Evolutionary conservation across 352 stramenopile genomes (phyloP).

Genomic region (Globisporangium takayamanum): DNA sequence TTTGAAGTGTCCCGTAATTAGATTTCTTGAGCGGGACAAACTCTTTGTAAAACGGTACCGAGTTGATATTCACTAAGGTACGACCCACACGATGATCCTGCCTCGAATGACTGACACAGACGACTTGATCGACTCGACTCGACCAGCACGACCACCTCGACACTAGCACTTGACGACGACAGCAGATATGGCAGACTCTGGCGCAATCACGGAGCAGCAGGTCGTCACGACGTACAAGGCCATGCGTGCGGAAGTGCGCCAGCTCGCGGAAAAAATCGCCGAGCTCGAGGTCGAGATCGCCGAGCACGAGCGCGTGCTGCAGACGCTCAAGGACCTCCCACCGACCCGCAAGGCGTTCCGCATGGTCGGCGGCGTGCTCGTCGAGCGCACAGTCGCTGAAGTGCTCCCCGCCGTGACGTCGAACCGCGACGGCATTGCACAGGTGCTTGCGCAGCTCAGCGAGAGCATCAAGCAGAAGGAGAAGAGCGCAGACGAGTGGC

Average conservation of each 20-base stretch:
- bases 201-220: slow-evolving; percentile 78
- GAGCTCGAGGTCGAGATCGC: slow-evolving; percentile 80
- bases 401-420: slow-evolving; percentile 89
- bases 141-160: not conserved
- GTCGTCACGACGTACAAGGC: slow-evolving; percentile 84
- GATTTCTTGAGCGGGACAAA: not conserved
- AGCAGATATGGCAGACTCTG: slow-evolving; percentile 28
- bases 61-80: not conserved
- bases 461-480: slow-evolving; percentile 85
- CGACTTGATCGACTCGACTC: not conserved
- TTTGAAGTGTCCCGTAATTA: not conserved
- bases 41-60: not conserved
- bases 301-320: slow-evolving; percentile 81
- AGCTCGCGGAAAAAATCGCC: slow-evolving; percentile 79
- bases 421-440: slow-evolving; percentile 75
- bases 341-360: slow-evolving; percentile 88
- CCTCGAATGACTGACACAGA: not conserved
- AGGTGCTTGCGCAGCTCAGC: slow-evolving; percentile 69
- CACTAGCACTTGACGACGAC: not conserved
- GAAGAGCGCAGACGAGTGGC: slow-evolving; percentile 72
- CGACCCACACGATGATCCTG: not conserved
- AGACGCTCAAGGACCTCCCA: slow-evolving; percentile 70
- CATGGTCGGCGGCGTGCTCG: slow-evolving; percentile 94
- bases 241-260: slow-evolving; percentile 74
- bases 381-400: slow-evolving; percentile 95